Percentiles rank a stretch among this genome's conserved stretches.
Conservation (phyloP, 495 filamentous ascomycete genomes). For the Penicillium fimorum region DNA sequence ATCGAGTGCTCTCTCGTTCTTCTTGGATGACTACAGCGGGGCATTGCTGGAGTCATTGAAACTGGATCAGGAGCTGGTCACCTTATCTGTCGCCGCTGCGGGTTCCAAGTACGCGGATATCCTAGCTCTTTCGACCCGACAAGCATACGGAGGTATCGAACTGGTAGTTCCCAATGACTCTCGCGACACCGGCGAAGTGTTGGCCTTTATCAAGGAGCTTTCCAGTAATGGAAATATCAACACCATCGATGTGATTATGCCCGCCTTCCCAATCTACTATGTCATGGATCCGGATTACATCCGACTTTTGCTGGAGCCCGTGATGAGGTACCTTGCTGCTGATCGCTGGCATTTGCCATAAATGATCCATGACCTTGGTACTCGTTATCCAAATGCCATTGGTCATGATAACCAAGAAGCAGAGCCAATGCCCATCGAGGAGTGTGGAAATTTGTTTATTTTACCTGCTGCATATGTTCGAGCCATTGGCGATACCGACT, state of each 20-base stretch:
- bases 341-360: slow-evolving; percentile 44
- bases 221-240: slow-evolving; percentile 54
- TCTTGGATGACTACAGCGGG: slow-evolving; percentile 45
- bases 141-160: slow-evolving; percentile 52
- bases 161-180: slow-evolving; percentile 44
- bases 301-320: slow-evolving; percentile 48
- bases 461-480: slow-evolving; percentile 42
- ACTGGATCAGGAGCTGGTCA: slow-evolving; percentile 35
- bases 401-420: slow-evolving; percentile 47
- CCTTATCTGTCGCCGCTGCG: slow-evolving; percentile 28
- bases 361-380: slow-evolving; percentile 48
- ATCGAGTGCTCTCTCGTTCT: slow-evolving; percentile 36
- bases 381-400: slow-evolving; percentile 48
- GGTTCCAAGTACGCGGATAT: slow-evolving; percentile 50
- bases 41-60: slow-evolving; percentile 34
- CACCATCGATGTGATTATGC: slow-evolving; percentile 54
- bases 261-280: slow-evolving; percentile 50
- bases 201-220: slow-evolving; percentile 55
- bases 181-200: slow-evolving; percentile 39
- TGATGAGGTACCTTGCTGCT: slow-evolving; percentile 48
- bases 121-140: slow-evolving; percentile 44
- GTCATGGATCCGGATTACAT: slow-evolving; percentile 50
- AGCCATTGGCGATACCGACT: slow-evolving; percentile 42
- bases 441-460: slow-evolving; percentile 47
- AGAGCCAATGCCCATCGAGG: slow-evolving; percentile 50